Evolutionary conservation across 345 rosid genomes (phyloP).

Genomic region (Orychophragmus violaceus): DNA sequence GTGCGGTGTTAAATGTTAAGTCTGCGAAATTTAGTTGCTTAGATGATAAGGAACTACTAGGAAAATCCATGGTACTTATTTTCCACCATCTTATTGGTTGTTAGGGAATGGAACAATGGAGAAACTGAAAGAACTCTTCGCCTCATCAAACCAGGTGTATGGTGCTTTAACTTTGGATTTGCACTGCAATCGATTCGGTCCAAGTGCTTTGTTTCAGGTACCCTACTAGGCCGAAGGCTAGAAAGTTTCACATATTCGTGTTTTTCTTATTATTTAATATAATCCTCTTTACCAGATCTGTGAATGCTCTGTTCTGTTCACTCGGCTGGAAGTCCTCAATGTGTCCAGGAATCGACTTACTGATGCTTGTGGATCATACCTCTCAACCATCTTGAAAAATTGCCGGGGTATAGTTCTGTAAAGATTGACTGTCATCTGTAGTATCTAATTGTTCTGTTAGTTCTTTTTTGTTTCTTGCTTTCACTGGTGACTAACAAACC

Average conservation of each 20-base stretch:
- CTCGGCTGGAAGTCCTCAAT: constrained; percentile 84
- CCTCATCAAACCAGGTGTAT: constrained; percentile 63
- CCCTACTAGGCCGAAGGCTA: constrained; percentile 14
- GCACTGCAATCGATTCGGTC: constrained; percentile 95
- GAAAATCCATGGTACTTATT: background rate
- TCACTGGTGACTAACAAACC: background rate
- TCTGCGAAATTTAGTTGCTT: background rate
- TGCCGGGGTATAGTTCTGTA: constrained; percentile 52
- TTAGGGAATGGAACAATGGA: constrained; percentile 96
- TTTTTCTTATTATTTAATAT: constrained; percentile 14
- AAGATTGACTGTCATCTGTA: background rate
- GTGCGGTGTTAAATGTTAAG: background rate
- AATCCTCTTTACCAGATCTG: constrained; percentile 56
- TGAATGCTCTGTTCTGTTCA: constrained; percentile 78
- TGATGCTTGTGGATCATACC: constrained; percentile 94
- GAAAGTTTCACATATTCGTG: constrained; percentile 4
- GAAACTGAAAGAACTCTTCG: constrained; percentile 66
- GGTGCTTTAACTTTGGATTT: constrained; percentile 83
- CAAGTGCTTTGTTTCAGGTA: constrained; percentile 92
- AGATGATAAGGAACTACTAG: background rate
- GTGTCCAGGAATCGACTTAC: constrained; percentile 92
- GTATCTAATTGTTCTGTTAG: constrained; percentile 3
- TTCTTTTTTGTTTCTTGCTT: constrained; percentile 8
- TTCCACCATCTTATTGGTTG: constrained; percentile 27
- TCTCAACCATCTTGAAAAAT: constrained; percentile 71